A percentile compares a stretch with the other conserved stretches of the same genome.
Conservation (phyloP, 2,329 filamentous ascomycete species). For the Magnaporthiopsis incrustans region DNA sequence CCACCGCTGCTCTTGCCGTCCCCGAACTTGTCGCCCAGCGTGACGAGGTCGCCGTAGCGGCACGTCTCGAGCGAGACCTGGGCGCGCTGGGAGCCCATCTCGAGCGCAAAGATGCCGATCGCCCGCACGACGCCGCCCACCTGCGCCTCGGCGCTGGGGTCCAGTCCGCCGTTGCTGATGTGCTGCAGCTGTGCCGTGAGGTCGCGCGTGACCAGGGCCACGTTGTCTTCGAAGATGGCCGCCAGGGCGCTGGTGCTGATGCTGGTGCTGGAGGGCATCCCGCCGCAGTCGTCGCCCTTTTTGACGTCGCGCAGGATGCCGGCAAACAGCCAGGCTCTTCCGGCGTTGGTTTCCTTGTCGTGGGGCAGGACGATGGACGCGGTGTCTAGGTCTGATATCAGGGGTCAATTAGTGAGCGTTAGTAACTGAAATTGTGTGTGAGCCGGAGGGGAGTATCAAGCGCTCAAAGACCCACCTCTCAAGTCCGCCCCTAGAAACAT, state of each 20-base stretch:
- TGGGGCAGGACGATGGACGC: neutral
- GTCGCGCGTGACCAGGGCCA: neutral
- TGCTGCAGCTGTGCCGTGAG: neutral
- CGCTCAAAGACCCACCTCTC: neutral
- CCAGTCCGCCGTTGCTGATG: neutral
- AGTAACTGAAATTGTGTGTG: neutral
- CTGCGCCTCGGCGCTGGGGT: neutral
- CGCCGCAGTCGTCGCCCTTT: neutral
- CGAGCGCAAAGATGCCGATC: conserved; percentile 6
- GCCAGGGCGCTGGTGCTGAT: neutral
- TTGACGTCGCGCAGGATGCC: conserved; percentile 5
- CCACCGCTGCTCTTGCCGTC: neutral
- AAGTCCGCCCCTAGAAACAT: neutral
- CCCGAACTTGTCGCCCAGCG: neutral
- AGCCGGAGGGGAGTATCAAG: neutral
- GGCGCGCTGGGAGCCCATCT: conserved; percentile 10
- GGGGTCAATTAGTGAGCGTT: neutral
- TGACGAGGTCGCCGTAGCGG: conserved; percentile 2
- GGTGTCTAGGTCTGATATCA: neutral
- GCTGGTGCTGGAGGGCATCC: too few species aligned
- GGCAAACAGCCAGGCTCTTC: conserved; percentile 6
- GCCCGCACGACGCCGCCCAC: neutral
- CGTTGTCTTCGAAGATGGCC: neutral
- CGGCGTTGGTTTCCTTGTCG: conserved; percentile 8
- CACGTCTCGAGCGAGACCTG: conserved; percentile 7